A percentile compares a stretch with the other conserved stretches of the same genome.
Evolutionary conservation across 306 rosid genomes (phyloP).

Genomic region (cucumber (Cucumis sativus)): DNA sequence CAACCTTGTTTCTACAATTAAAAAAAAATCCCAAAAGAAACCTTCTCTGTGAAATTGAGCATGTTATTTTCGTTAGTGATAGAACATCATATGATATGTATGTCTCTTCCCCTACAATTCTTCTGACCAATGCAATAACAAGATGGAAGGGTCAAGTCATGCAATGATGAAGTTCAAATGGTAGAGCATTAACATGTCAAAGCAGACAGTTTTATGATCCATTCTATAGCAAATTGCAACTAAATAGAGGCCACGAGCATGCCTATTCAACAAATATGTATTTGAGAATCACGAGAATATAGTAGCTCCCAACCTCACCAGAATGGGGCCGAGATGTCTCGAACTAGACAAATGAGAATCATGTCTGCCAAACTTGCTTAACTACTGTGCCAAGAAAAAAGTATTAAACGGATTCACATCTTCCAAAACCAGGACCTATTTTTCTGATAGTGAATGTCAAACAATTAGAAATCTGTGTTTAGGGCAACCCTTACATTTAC

Average conservation of each 20-base stretch:
- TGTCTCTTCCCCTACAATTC: not conserved
- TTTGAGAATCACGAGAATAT: no score
- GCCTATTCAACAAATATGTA: not conserved
- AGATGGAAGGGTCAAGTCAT: not conserved
- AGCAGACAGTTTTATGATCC: not conserved
- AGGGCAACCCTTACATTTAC: conserved; percentile 48
- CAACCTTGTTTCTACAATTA: not conserved
- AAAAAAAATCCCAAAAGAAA: not conserved
- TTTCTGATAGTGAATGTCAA: not conserved
- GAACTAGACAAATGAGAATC: no score
- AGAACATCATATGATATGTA: not conserved
- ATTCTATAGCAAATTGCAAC: not conserved
- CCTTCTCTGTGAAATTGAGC: not conserved
- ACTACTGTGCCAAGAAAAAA: not conserved
- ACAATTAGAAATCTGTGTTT: not conserved
- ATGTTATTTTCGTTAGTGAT: not conserved
- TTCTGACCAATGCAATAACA: not conserved
- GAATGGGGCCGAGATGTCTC: no score
- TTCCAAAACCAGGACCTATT: not conserved
- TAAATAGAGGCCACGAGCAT: not conserved
- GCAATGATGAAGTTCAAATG: not conserved
- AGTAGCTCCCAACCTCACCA: no score
- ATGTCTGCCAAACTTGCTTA: not conserved
- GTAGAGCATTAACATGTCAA: not conserved
- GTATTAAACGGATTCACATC: not conserved